Evolutionary conservation across 257 asterid species (phyloP), one percentile per base, ranked within the genome.

Genomic region (Anisodus acutangulus): DNA sequence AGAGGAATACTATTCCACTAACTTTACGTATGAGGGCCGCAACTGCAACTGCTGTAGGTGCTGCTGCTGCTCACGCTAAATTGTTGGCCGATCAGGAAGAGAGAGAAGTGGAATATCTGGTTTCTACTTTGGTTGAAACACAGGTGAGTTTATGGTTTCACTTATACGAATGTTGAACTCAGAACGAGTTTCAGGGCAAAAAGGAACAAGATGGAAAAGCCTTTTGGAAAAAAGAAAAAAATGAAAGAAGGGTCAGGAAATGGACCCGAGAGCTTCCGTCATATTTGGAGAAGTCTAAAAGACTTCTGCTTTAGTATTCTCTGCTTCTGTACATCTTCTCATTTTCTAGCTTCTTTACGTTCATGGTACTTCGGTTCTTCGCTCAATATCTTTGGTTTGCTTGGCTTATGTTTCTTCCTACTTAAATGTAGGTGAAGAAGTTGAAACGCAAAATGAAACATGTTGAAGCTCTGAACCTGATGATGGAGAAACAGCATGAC

Each of bases 11-110:
- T 51, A 91, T 93, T 82, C 94, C 97, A 13, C 85, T 87, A 86
- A 92, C 91, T 82, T 86, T 96, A 88, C 91, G 97, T 84, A 92
- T 87, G 85, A 90, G 97, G 84, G 98, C 97, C 53, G 97, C 98
- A 69, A 91, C 98, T 67, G 98, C 99, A 69, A 90, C 98, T 5
- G 95, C 97, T 60, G 92, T 96, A 51, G 98, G 95, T 67, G 97
- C 91, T 82, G 98, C 98, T 72, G 98, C 99, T 78, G 98, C 97
- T 71, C 93, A 92, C 85, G 98, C 99, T 45, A 93, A 92, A 86
- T 83, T 91, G 88, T 90, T 94, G 93, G 98, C 99, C 68, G 95
- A 92, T 89, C 94, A 93, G 84, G 99, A 96, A 92, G 98, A 93
- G 90, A 91, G 93, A 86, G 91, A 93, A 85, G 92, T 96, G 15